Evolutionary conservation across 148 eudicot species (phyloP), one percentile per base, ranked within the genome.

Genomic region (Arbutus unedo): DNA sequence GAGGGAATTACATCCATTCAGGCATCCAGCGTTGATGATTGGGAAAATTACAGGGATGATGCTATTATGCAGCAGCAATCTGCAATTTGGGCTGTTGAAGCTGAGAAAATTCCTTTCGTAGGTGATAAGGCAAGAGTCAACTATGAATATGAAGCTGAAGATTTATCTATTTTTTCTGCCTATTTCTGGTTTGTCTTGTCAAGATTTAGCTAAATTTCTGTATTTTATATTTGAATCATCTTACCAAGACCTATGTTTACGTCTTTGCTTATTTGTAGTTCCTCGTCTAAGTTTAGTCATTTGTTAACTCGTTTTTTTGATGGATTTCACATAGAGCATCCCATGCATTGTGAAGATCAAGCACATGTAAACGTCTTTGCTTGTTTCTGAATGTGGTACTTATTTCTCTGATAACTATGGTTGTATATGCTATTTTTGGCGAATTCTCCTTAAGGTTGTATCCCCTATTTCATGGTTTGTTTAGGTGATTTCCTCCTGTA

Each of bases 11-110:
- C 80, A 44, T 73, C 89, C 74, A 50, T 7, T 76, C 60, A 83
- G 76, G 72, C 77, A 51, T 84, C 87, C 72, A 83, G 86, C 47
- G 82, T 55, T 66, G 87, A 86, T 67, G 89, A 92, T 62, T 93
- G 98, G 98, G 87, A 82, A 80, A 89, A 86, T 82, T 84, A 82
- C 48, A 92, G 83, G 89, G 98, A 93, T 57, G 92, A 90, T 77
- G 98, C 93, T 25, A 90, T 91, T 84, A 91, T 93, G 92, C 90
- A 90, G 83, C 97, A 96, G 84, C 98, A 96, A 79, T 88, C 95
- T 70, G 91, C 90, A n/a, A 94, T 94, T 84, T 88, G 70, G 21
- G 94, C 91, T 41, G 92, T 81, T 71, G 94, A 93, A 83, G 91
- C 97, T 80, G 88, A 83, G 86, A 94, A 92, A 82, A 64, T 91